These are phyloP conservation scores for Coemansia sp. DNA, from an alignment of 371 early-diverging fungal species.

Conservation along the genomic window DNA sequence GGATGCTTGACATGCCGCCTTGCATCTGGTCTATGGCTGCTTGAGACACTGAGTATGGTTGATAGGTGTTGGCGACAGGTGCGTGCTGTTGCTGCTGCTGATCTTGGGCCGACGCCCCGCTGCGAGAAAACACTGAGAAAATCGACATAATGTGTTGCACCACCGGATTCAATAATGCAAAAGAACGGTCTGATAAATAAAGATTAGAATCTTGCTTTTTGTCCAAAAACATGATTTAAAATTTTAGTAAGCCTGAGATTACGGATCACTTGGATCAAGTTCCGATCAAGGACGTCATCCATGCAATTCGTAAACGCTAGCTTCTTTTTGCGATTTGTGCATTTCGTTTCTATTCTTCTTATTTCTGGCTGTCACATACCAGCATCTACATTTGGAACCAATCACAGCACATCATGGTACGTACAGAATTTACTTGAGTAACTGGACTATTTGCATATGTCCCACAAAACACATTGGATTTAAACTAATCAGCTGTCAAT, in stretches of 20 bases:
- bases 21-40: slow-evolving; percentile 26
- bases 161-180: background rate
- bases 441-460: no score
- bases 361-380: background rate
- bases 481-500: background rate
- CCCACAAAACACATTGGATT: no score
- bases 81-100: slow-evolving; percentile 10
- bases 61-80: background rate
- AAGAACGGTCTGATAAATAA: background rate
- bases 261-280: background rate
- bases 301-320: no score
- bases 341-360: background rate
- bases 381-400: background rate
- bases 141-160: slow-evolving; percentile 43
- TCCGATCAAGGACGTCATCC: background rate
- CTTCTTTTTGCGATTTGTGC: background rate
- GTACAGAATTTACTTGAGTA: background rate
- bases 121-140: slow-evolving; percentile 48
- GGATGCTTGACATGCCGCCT: slow-evolving; percentile 50
- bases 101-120: slow-evolving; percentile 19
- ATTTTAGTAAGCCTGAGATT: background rate
- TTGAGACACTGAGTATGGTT: slow-evolving; percentile 10
- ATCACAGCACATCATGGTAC: slow-evolving; percentile 1
- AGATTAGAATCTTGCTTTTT: background rate
- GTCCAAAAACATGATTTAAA: background rate